phyloP scores from a whole-genome alignment of 176 grass and related monocot genomes.

The Hsuehochloa calcarea region DNA sequence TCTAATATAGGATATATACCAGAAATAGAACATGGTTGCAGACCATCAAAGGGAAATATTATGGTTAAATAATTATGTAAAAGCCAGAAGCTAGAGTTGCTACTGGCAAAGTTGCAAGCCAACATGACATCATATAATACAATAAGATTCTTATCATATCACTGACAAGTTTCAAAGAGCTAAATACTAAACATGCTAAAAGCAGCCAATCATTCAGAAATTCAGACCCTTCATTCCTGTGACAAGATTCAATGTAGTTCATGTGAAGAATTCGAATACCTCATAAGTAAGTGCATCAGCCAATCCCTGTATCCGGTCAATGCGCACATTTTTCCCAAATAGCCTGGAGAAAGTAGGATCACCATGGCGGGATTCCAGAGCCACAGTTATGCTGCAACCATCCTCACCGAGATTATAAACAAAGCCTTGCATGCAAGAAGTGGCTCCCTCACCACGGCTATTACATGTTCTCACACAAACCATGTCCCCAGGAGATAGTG shows the following conservation, averaged over 20 bases:
- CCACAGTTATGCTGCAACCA: slow-evolving; percentile 87
- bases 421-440: slow-evolving; percentile 94
- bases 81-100: not conserved
- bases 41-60: not conserved
- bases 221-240: not conserved
- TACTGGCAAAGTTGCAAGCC: slow-evolving; percentile 8
- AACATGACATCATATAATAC: not conserved
- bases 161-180: not conserved
- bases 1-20: not conserved
- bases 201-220: not conserved
- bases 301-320: slow-evolving; percentile 89
- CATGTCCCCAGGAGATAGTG: slow-evolving; percentile 85
- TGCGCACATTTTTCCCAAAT: slow-evolving; percentile 85
- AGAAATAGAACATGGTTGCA: slow-evolving; percentile 4
- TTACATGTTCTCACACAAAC: slow-evolving; percentile 94
- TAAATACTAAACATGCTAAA: not conserved
- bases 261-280: slow-evolving; percentile 48
- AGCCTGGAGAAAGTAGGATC: slow-evolving; percentile 95
- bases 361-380: slow-evolving; percentile 83
- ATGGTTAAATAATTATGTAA: not conserved
- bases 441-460: slow-evolving; percentile 61
- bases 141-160: slow-evolving; percentile 1
- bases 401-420: slow-evolving; percentile 87
- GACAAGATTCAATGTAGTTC: not conserved
- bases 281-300: slow-evolving; percentile 93